Conservation (phyloP, 345 rosid species). For the Arabidopsis suecica region DNA sequence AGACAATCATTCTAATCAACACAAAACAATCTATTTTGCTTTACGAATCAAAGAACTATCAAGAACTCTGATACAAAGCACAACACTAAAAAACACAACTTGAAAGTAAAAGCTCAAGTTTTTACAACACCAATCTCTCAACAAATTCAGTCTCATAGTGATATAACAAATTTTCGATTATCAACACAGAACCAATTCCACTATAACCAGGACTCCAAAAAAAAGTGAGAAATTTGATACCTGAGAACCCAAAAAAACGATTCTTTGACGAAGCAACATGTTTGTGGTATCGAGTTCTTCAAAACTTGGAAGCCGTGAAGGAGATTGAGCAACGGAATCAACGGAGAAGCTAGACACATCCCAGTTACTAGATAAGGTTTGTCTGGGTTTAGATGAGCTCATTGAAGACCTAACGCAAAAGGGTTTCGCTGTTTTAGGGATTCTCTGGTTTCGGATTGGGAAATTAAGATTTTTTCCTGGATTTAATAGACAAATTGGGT, state of each 20-base stretch:
- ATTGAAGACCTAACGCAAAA: conserved; percentile 51
- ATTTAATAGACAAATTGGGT: conserved; percentile 11
- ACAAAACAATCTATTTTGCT: background rate
- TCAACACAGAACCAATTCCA: background rate
- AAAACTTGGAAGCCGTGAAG: conserved; percentile 68
- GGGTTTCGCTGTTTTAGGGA: conserved; percentile 40
- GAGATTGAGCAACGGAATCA: conserved; percentile 47
- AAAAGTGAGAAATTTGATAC: conserved; percentile 35
- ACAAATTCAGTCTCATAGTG: background rate
- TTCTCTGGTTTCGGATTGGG: conserved; percentile 19
- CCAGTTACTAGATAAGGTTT: conserved; percentile 72
- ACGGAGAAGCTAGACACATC: conserved; percentile 53
- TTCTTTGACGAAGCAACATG: conserved; percentile 95
- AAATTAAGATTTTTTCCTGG: background rate
- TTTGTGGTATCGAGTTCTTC: conserved; percentile 86
- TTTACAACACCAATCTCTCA: background rate
- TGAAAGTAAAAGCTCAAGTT: background rate
- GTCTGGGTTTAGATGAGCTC: conserved; percentile 44
- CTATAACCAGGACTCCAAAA: background rate
- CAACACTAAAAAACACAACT: background rate
- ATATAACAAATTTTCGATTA: background rate
- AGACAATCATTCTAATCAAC: background rate
- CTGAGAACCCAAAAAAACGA: conserved; percentile 84
- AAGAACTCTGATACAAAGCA: background rate
- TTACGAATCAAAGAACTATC: background rate